Evolutionary conservation across 495 filamentous ascomycete species (phyloP), one percentile per base, ranked within the genome.

Genomic region (Aspergillus haitiensis): DNA sequence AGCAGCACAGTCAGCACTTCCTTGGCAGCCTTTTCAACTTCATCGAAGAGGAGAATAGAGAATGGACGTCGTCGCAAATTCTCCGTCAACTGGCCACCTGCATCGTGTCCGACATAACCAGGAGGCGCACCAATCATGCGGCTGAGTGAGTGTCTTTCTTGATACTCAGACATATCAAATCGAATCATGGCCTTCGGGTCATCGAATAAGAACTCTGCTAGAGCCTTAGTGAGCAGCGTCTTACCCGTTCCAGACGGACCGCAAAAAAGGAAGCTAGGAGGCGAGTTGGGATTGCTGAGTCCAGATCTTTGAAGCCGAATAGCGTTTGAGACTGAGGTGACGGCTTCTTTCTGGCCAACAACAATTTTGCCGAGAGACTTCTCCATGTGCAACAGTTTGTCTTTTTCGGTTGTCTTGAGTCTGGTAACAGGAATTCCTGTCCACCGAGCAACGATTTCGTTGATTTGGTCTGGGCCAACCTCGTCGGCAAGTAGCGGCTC

Each of bases 121-220:
- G 94, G 94, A 12, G 94, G 94, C 8, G 94, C 93, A 67, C 94
- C 94, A 64, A 98, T 98, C 89, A 98, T 96, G 59, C 94, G 88
- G 67, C 90, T 95, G 27, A 98, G 85, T 1, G 93, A 91, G 75
- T 98, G 94, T 9, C 93, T 89, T 74, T 98, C 94, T 74, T 98
- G 95, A 74, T 98, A 98, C 72, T 98, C 94, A 7, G 94, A 98
- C 94, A 98, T 98, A 75, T 98, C 94, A 78, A 98, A 93, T 13
- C 94, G 90, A 68, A 98, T 96, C 94, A 98, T 98, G 15, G 92
- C 78, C 80, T 97, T 97, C 13, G 94, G 81, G 67, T 98, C 94
- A 69, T 98, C 94, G 75, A 98, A 98, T 37, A 98, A 82, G 80
- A 98, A 98, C 72, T 98, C 94, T 46, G 94, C 94, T 9, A 98